Percentiles rank a stretch among this genome's conserved stretches.
phyloP scores from a whole-genome alignment of 2,329 filamentous ascomycete species.

The Lasiodiplodia sp. region DNA sequence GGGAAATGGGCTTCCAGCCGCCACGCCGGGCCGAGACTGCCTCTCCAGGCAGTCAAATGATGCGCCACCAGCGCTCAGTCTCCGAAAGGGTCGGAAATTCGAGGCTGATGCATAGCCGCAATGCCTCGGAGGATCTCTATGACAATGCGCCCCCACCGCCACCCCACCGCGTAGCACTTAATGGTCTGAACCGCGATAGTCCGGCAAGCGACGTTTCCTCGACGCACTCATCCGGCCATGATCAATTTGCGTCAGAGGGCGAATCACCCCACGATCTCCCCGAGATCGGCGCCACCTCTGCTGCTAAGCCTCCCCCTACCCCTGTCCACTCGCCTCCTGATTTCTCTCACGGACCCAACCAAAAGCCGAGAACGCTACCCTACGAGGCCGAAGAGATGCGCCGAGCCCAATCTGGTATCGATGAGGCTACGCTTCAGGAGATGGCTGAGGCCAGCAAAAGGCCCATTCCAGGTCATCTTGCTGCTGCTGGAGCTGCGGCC shows the following conservation, averaged over 20 bases:
- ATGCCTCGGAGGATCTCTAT: slow-evolving; percentile 43
- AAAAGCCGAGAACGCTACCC: slow-evolving; percentile 72
- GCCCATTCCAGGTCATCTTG: slow-evolving; percentile 45
- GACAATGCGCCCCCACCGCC: slow-evolving; percentile 52
- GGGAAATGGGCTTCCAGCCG: slow-evolving; percentile 38
- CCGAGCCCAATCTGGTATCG: slow-evolving; percentile 83
- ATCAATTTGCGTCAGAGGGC: slow-evolving; percentile 20
- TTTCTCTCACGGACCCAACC: slow-evolving; percentile 77
- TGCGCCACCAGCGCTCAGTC: slow-evolving; percentile 56
- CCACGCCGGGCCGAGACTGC: slow-evolving; percentile 54
- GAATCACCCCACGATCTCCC: slow-evolving; percentile 40
- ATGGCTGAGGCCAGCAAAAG: slow-evolving; percentile 73
- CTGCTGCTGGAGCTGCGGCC: slow-evolving; percentile 50
- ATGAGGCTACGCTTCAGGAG: slow-evolving; percentile 80
- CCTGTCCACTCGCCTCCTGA: slow-evolving; percentile 80
- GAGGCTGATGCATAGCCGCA: slow-evolving; percentile 15
- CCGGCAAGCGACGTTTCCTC: slow-evolving; percentile 35
- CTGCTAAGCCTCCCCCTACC: slow-evolving; percentile 64
- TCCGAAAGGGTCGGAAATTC: slow-evolving; percentile 47
- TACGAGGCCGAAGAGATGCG: slow-evolving; percentile 80
- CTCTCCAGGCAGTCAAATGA: slow-evolving; percentile 41
- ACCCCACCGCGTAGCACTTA: slow-evolving; percentile 42
- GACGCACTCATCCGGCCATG: slow-evolving; percentile 31
- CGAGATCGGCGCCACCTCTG: slow-evolving; percentile 43
- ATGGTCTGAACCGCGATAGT: slow-evolving; percentile 38